These are phyloP conservation scores for Scytalidium lignicola DNA, from an alignment of 2,329 filamentous ascomycete species.

Conservation along the genomic window DNA sequence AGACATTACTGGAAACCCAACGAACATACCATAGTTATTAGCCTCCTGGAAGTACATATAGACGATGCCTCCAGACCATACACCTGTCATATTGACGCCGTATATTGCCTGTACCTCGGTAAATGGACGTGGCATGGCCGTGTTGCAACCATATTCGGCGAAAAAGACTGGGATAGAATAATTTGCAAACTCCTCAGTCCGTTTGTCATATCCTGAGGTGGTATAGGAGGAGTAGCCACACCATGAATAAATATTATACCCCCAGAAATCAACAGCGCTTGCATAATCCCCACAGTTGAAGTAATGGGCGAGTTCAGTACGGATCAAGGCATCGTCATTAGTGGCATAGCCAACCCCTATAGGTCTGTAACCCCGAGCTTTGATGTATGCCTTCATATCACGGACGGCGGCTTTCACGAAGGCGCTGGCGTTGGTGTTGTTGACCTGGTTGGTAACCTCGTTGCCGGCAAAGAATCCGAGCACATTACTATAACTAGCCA, in stretches of 20 bases:
- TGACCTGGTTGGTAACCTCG: constrained; percentile 84
- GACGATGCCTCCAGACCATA: constrained; percentile 95
- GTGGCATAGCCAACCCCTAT: constrained; percentile 94
- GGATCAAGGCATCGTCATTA: constrained; percentile 83
- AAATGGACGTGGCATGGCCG: constrained; percentile 64
- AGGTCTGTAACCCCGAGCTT: constrained; percentile 66
- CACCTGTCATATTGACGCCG: constrained; percentile 70
- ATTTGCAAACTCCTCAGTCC: constrained; percentile 79
- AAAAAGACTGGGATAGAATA: constrained; percentile 97
- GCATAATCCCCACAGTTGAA: constrained; percentile 79
- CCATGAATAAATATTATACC: constrained; percentile 99
- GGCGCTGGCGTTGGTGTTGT: constrained; percentile 85
- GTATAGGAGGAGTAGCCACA: constrained; percentile 79
- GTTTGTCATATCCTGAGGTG: constrained; percentile 72
- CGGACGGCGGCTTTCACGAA: constrained; percentile 98
- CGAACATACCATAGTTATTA: constrained; percentile 72
- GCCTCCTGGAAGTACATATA: constrained; percentile 97
- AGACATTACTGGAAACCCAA: neutral
- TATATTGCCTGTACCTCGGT: constrained; percentile 81
- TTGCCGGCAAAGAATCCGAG: constrained; percentile 99
- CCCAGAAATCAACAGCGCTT: constrained; percentile 88
- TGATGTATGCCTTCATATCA: constrained; percentile 94
- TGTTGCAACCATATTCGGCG: constrained; percentile 97
- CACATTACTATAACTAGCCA: constrained; percentile 81
- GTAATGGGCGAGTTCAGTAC: constrained; percentile 78